Conservation (phyloP, 805 yeast genomes). For the Candida silvicultrix region DNA sequence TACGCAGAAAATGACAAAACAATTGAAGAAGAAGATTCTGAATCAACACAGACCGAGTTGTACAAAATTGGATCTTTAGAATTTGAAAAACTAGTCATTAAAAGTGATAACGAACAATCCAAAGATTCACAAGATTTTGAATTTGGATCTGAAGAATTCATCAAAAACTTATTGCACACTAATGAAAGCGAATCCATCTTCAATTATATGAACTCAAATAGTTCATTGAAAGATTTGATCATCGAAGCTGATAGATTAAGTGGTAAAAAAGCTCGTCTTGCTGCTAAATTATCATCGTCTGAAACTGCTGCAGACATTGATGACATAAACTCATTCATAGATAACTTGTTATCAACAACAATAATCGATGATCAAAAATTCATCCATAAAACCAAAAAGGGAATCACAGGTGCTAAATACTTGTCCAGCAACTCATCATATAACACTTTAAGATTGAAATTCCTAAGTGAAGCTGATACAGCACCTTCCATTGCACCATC, state of each 20-base stretch:
- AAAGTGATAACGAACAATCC: constrained; percentile 24
- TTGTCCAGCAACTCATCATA: constrained; percentile 10
- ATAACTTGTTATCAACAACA: constrained; percentile 5
- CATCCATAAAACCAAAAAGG: constrained; percentile 4
- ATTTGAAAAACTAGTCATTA: constrained; percentile 25
- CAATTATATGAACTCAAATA: constrained; percentile 15
- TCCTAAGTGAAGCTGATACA: background rate
- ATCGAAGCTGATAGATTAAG: constrained; percentile 15
- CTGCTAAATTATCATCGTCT: constrained; percentile 14
- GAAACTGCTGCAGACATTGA: constrained; percentile 13
- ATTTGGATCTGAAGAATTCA: constrained; percentile 55
- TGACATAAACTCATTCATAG: constrained; percentile 4
- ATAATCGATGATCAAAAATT: constrained; percentile 12
- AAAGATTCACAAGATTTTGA: constrained; percentile 30
- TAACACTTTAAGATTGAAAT: constrained; percentile 7
- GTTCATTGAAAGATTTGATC: constrained; percentile 18
- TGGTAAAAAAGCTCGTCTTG: constrained; percentile 16
- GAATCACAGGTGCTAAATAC: constrained; percentile 4
- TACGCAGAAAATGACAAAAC: constrained; percentile 8
- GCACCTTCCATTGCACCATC: constrained; percentile 11
- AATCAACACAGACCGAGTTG: constrained; percentile 8
- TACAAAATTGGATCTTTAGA: constrained; percentile 26
- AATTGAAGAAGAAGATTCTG: constrained; percentile 1
- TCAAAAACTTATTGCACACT: constrained; percentile 34
- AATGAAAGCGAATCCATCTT: constrained; percentile 17